Evolutionary conservation across 1,284 basidiomycete species (phyloP), one percentile per base, ranked within the genome.

Genomic region (Lentinula novae-zelandiae): DNA sequence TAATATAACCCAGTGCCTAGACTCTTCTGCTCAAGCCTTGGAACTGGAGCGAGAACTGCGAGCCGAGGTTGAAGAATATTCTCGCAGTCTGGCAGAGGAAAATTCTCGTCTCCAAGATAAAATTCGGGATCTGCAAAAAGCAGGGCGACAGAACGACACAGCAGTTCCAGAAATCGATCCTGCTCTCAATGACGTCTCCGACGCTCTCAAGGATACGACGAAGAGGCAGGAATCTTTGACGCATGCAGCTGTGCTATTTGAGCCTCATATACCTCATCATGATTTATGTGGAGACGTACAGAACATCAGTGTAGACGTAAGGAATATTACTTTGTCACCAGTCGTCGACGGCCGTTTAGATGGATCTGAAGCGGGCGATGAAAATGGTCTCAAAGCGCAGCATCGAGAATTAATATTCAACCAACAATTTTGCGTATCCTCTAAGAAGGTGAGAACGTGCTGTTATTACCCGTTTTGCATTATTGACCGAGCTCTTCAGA

Each of bases 31-130:
- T 5, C 60, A 65, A 50, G 69, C 68, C 22, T 58, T 71, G 3
- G 67, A 69, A 38, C 60, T 66, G 20, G 70, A 71, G 61, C 63
- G 69, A 42, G 68, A 68, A 20, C 61, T 70, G 1, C 66, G 70
- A 10, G 62, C 60, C 8, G 70, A 71, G 52, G 58, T 71, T 20
- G 65, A 66, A 5, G 64, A 69, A 58, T 68, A 68, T 31, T 36
- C 40, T 8, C 40, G 53, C 20, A 8, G 17, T 15, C 49, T 50
- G 20, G 49, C 31, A 34, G 49, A 50, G 27, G 65, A 70, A 55
- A 70, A 67, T 17, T 33, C 36, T 4, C 40, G 55, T 27, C 58
- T 68, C 57, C 64, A 61, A 51, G 52, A 55, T 5, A 44, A 63
- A 5, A 36, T 68, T 8, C 17, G n/a, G 39, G 17, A 50, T 20